Conservation (phyloP, 2,329 filamentous ascomycete genomes). For the Botrytis sinoallii region DNA sequence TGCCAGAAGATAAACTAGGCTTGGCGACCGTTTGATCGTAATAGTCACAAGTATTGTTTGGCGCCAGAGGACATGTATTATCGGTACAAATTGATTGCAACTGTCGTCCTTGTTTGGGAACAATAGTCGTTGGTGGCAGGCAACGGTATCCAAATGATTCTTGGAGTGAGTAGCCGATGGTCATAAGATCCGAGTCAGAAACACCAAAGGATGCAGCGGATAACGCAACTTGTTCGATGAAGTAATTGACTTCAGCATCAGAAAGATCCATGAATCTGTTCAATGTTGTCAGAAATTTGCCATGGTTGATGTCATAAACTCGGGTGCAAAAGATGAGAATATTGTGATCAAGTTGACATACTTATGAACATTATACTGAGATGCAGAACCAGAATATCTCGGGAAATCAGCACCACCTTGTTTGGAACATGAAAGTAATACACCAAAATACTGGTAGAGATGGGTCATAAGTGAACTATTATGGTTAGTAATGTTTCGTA, state of each 20-base stretch:
- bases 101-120: conserved; percentile 45
- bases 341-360: conserved; percentile 17
- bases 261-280: conserved; percentile 54
- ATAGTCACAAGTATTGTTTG: conserved; percentile 45
- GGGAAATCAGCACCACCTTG: conserved; percentile 50
- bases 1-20: conserved; percentile 12
- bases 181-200: conserved; percentile 48
- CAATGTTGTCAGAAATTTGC: conserved; percentile 9
- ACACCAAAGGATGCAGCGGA: conserved; percentile 58
- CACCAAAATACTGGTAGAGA: conserved; percentile 60
- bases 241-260: conserved; percentile 52
- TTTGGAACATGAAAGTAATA: conserved; percentile 53
- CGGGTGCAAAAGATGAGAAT: not conserved
- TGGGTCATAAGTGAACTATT: conserved; percentile 53
- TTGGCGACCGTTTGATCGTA: conserved; percentile 39
- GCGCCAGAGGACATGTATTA: conserved; percentile 47
- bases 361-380: conserved; percentile 54
- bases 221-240: conserved; percentile 56
- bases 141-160: conserved; percentile 53
- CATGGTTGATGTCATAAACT: not conserved
- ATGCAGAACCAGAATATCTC: conserved; percentile 46
- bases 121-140: conserved; percentile 44
- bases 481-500: conserved; percentile 18
- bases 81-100: conserved; percentile 56
- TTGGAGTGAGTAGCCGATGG: conserved; percentile 49